These are phyloP conservation scores for Penicillium ochrochloron DNA, from an alignment of 495 filamentous ascomycete genomes.

Conservation along the genomic window DNA sequence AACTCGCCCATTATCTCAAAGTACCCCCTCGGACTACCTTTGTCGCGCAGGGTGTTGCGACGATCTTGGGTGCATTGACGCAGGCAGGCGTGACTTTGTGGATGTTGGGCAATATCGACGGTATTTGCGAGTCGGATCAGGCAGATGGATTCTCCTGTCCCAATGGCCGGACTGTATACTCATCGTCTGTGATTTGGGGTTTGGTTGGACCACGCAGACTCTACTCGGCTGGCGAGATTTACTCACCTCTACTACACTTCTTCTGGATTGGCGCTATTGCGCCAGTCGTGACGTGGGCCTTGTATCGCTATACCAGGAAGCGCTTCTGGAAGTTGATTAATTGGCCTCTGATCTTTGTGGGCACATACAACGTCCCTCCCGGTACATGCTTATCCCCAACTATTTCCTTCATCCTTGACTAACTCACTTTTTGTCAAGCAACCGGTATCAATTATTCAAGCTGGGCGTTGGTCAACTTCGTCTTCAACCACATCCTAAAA, in stretches of 20 bases:
- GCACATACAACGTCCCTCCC: conserved; percentile 47
- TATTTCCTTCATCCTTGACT: not conserved
- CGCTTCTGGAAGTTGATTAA: conserved; percentile 46
- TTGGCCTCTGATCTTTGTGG: conserved; percentile 53
- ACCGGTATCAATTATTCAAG: conserved; percentile 56
- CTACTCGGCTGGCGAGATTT: conserved; percentile 28
- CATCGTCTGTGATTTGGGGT: conserved; percentile 45
- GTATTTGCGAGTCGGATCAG: conserved; percentile 40
- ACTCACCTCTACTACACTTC: conserved; percentile 36
- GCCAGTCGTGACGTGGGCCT: conserved; percentile 33
- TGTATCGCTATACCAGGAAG: conserved; percentile 44
- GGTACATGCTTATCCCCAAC: conserved; percentile 22
- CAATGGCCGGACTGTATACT: conserved; percentile 47
- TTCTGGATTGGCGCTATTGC: conserved; percentile 46
- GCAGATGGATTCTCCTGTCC: conserved; percentile 47
- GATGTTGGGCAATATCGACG: conserved; percentile 45
- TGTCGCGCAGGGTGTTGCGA: conserved; percentile 43
- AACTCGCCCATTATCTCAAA: conserved; percentile 49
- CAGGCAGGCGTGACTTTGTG: conserved; percentile 48
- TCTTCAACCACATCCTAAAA: conserved; percentile 50
- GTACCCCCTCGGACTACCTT: conserved; percentile 46
- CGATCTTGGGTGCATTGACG: conserved; percentile 43
- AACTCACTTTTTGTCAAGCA: conserved; percentile 26
- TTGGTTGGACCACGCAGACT: conserved; percentile 44
- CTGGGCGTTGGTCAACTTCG: conserved; percentile 52